These are phyloP conservation scores for Actinomortierella wolfii DNA, from an alignment of 371 early-diverging fungal genomes.

Conservation along the genomic window DNA sequence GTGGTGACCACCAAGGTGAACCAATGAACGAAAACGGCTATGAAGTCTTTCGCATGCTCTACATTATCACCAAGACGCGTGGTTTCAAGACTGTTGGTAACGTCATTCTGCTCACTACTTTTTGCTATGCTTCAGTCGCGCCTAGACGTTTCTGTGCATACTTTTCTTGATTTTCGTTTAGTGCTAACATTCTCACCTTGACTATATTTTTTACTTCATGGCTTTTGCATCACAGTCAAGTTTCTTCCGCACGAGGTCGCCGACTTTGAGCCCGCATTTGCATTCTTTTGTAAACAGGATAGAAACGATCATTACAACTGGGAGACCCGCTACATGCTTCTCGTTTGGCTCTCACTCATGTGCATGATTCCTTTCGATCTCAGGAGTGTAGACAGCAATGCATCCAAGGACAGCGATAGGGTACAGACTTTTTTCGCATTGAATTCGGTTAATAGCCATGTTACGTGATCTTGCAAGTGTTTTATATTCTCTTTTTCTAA, in stretches of 20 bases:
- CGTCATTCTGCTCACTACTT: not conserved
- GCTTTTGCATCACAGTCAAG: slow-evolving; percentile 57
- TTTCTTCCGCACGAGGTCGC: slow-evolving; percentile 90
- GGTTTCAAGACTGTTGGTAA: slow-evolving; percentile 87
- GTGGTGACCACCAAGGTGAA: slow-evolving; percentile 24
- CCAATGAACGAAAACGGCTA: slow-evolving; percentile 26
- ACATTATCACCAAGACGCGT: slow-evolving; percentile 81
- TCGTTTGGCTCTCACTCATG: slow-evolving; percentile 89
- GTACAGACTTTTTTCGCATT: slow-evolving; percentile 13
- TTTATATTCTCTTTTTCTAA: not conserved
- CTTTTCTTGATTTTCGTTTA: not conserved
- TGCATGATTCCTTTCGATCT: slow-evolving; percentile 95
- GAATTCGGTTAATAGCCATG: slow-evolving; percentile 26
- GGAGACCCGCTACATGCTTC: slow-evolving; percentile 78
- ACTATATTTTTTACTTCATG: not conserved
- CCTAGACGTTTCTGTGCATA: not conserved
- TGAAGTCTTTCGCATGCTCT: slow-evolving; percentile 61
- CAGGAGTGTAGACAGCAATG: slow-evolving; percentile 75
- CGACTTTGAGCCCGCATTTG: slow-evolving; percentile 86
- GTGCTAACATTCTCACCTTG: not conserved
- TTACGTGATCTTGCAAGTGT: too few relatives aligned
- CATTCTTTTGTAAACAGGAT: slow-evolving; percentile 52
- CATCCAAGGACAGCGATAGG: slow-evolving; percentile 23
- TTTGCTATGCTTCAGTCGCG: not conserved
- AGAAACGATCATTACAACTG: slow-evolving; percentile 49